Percentiles rank a stretch among this genome's conserved stretches.
Evolutionary conservation across 1,284 basidiomycete species (phyloP).

Genomic region (Austroboletus rostrupii): DNA sequence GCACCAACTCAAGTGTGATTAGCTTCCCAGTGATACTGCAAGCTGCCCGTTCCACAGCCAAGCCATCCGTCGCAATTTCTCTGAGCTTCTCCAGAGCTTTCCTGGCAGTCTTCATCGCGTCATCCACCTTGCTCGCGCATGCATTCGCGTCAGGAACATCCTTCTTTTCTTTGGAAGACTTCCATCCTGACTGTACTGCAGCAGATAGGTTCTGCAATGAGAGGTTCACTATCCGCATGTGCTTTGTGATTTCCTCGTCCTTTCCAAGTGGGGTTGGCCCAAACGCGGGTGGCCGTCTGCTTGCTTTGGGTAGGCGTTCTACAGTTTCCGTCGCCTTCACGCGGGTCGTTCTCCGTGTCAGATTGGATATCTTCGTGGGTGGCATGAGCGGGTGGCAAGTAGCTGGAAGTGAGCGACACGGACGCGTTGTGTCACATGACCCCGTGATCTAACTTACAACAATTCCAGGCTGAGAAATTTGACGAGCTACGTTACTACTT

Average conservation of each 20-base stretch:
- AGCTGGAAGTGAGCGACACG: not conserved
- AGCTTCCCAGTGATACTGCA: slow-evolving; percentile 62
- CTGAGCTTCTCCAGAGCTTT: slow-evolving; percentile 46
- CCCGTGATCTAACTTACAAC: no score
- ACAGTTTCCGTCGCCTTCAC: slow-evolving; percentile 8
- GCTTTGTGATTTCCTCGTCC: slow-evolving; percentile 30
- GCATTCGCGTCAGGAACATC: slow-evolving; percentile 25
- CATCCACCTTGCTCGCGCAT: slow-evolving; percentile 31
- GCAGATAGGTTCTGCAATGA: slow-evolving; percentile 54
- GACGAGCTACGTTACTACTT: no score
- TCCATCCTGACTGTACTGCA: slow-evolving; percentile 59
- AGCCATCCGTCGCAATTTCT: slow-evolving; percentile 39
- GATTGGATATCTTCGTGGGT: slow-evolving; percentile 6
- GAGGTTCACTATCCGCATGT: slow-evolving; percentile 61
- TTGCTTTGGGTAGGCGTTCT: slow-evolving; percentile 9
- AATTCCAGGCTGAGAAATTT: no score
- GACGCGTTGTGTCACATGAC: slow-evolving; percentile 14
- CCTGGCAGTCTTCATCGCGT: slow-evolving; percentile 30
- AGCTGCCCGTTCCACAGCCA: slow-evolving; percentile 71
- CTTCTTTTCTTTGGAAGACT: slow-evolving; percentile 22
- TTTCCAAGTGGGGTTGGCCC: not conserved
- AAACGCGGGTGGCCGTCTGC: slow-evolving; percentile 4
- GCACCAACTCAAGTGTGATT: slow-evolving; percentile 60
- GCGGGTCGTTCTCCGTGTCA: slow-evolving; percentile 13
- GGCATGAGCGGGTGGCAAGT: slow-evolving; percentile 8